Evolutionary conservation across 179 eudicot species (phyloP), one percentile per base, ranked within the genome.

Genomic region (Corrigiola litoralis): DNA sequence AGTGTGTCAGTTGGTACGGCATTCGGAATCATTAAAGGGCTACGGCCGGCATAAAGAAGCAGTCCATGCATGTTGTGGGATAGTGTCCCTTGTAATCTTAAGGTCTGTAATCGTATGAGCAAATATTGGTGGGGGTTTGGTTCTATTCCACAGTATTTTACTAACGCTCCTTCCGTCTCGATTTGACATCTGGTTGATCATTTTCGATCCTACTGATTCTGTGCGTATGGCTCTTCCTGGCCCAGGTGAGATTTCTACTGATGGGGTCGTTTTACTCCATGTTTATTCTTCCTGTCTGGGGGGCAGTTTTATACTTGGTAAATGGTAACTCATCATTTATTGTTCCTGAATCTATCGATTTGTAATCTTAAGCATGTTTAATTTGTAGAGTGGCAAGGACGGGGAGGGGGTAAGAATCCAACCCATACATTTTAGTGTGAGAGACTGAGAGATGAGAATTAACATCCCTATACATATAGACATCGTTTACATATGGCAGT

Each of bases 1-100:
- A 23, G 63, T n/a, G n/a, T 66, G 76, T 66, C 24, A 41, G 66
- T 58, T 66, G 67, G 76, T 72, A 72, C 76, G 76, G 72, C 55
- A 61, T 59, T 66, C 33, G 67, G 60, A 33, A 72, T 72, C 47
- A 60, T 33, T 44, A 45, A 23, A 50, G 61, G 62, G 21, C 36
- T n/a, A n/a, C n/a, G 12, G 42, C 33, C 47, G 34, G 18, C 47
- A 47, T 31, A 34, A 31, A 37, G 25, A 55, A 55, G 13, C 27
- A 58, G 17, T 38, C 41, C 49, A 55, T 32, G 9, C 49, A 55
- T 32, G 9, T 37, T 52, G 17, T 44, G 36, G 70, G 65, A 71
- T 60, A 44, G 20, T 58, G 59, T 57, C 75, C 61, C 57, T 28
- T 58, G 45, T 31, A n/a, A n/a, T 72, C 58, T 64, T 34, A 50